phyloP scores from a whole-genome alignment of 164 flowering plant genomes.

The Chimonanthus salicifolius region DNA sequence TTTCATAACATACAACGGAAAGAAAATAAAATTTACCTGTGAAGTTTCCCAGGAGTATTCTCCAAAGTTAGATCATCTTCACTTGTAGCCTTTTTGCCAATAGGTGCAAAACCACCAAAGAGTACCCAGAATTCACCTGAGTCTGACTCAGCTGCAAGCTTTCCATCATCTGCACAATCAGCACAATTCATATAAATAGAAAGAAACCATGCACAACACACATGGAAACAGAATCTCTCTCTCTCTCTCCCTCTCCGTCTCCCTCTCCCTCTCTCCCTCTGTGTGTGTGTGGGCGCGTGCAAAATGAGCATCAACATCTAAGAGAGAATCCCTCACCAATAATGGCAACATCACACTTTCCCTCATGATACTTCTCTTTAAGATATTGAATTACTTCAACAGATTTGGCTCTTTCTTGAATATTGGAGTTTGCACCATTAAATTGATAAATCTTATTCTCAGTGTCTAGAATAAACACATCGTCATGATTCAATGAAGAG shows the following conservation, averaged over 20 bases:
- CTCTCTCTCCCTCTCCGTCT: no score
- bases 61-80: slow-evolving; percentile 90
- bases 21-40: slow-evolving; percentile 40
- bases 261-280: no score
- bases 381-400: slow-evolving; percentile 92
- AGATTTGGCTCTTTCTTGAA: slow-evolving; percentile 97
- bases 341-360: slow-evolving; percentile 87
- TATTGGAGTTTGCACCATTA: slow-evolving; percentile 96
- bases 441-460: slow-evolving; percentile 88
- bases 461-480: slow-evolving; percentile 92
- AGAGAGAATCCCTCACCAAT: slow-evolving; percentile 52
- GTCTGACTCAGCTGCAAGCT: slow-evolving; percentile 81
- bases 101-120: slow-evolving; percentile 99
- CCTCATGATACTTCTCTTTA: slow-evolving; percentile 89
- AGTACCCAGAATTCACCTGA: slow-evolving; percentile 98
- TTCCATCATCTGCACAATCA: slow-evolving; percentile 82
- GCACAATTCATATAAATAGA: slow-evolving; percentile 1
- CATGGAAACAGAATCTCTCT: background rate
- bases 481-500: slow-evolving; percentile 93
- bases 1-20: no score
- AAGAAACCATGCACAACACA: background rate
- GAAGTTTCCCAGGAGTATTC: slow-evolving; percentile 69
- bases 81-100: slow-evolving; percentile 70
- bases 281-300: background rate
- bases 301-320: background rate